Evolutionary conservation across 2,329 filamentous ascomycete species (phyloP).

Genomic region (Cladosporium sp.): DNA sequence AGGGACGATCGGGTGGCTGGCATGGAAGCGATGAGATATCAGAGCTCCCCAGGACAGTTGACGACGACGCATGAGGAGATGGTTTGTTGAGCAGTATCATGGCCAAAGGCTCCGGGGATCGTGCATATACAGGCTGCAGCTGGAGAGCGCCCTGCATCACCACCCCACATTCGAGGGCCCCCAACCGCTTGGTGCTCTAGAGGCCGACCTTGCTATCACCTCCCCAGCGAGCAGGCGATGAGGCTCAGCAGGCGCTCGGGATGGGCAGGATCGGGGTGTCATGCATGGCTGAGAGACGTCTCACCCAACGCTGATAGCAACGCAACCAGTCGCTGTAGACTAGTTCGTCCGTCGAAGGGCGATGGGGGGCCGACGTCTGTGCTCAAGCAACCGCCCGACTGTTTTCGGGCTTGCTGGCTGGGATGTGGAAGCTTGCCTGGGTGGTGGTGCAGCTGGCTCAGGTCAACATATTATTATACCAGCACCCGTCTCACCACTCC

Average conservation of each 20-base stretch:
- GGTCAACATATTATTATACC: neutral
- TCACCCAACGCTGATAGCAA: conserved; percentile 10
- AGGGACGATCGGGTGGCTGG: neutral
- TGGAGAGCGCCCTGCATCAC: conserved; percentile 7
- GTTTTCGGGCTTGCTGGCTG: conserved; percentile 6
- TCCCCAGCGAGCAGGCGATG: conserved; percentile 2
- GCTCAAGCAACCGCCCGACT: conserved; percentile 2
- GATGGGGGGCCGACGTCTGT: conserved; percentile 6
- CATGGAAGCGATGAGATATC: neutral
- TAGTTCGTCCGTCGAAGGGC: neutral
- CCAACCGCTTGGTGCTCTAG: neutral
- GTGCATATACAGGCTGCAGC: conserved; percentile 4
- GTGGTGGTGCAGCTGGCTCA: neutral
- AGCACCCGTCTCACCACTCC: neutral
- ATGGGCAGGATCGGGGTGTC: conserved; percentile 7
- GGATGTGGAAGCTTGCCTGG: conserved; percentile 3
- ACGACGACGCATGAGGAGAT: neutral
- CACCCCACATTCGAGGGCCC: conserved; percentile 6
- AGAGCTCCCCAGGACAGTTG: neutral
- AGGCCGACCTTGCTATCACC: neutral
- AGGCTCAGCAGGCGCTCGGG: conserved; percentile 3
- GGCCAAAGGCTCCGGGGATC: conserved; percentile 3
- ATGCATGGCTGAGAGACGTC: conserved; percentile 11
- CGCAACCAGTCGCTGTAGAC: neutral
- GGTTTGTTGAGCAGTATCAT: conserved; percentile 7